Base-by-base conservation (phyloP, 768 basidiomycete species). In the Megacollybia marginata region DNA sequence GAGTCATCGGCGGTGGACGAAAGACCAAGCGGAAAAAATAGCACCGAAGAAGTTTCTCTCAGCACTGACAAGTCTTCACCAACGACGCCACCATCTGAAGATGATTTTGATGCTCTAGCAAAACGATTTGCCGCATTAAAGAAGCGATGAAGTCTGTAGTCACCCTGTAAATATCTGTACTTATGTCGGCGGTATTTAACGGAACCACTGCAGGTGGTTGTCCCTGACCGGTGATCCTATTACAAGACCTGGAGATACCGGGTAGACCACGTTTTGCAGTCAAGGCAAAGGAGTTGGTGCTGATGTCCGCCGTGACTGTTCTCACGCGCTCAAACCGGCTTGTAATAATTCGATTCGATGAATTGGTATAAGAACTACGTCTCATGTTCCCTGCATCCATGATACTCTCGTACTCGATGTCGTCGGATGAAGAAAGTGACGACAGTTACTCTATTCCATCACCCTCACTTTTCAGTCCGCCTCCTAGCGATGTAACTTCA, bases 101-200 rank as follows among this genome's bases (percentile, higher is more conserved):
- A 92, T 56, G 85, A 86, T 50, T 89, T 92, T 57, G 85, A 86
- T 35, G 72, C 79, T 18, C 71, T 96, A 46, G 70, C 84, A 46
- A 81, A 78, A 63, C 80, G 93, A 50, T 95, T 96, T 59, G 90
- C 87, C 53, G 85, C 81, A 28, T 67, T 96, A 57, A 96, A 94
- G 73, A 90, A 89, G 68, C 80, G 82, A 44, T 90, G 65, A 66
- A 3, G 38, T 15, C 38, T 40, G 18, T 40, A 40, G 13, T 15
- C 38, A 18, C 15, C 38, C 6, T n/a, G n/a, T 28, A 28, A 28
- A 6, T 3, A 28, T 28, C 23, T 28, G 23, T 28, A 28, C 6
- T 28, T 28, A 28, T 28, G 23, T 28, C 23, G 23, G 23, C 23
- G 23, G 23, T 28, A 28, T 28, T 28, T 3, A 28, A 28, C 6